Conservation (phyloP, 768 basidiomycete genomes). For the Xerocomus spinulosus region DNA sequence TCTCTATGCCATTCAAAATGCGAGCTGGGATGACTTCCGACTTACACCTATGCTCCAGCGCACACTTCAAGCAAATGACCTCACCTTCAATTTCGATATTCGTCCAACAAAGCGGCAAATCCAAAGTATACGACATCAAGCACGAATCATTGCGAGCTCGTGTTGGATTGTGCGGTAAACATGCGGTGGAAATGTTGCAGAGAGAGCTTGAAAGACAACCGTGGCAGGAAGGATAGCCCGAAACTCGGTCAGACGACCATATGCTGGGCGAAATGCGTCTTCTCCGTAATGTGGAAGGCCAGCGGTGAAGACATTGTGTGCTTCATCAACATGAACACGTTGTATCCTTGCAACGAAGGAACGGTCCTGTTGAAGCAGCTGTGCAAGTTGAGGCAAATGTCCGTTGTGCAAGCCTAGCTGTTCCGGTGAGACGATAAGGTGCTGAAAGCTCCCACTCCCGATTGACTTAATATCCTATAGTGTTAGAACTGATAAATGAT, state of each 20-base stretch:
- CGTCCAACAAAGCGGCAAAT: too few species aligned
- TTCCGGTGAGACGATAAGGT: not conserved
- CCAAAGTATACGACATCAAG: too few species aligned
- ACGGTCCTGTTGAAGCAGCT: not conserved
- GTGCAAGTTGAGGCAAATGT: not conserved
- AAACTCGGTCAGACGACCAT: not conserved
- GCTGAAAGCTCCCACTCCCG: too few species aligned
- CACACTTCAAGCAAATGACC: too few species aligned
- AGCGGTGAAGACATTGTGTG: conserved; percentile 4
- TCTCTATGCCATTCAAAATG: too few species aligned
- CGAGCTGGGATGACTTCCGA: too few species aligned
- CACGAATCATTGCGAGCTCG: too few species aligned
- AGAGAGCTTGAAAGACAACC: conserved; percentile 1
- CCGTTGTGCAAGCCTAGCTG: not conserved
- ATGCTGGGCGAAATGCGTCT: conserved; percentile 1
- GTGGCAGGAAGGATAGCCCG: not conserved
- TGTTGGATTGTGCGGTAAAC: too few species aligned
- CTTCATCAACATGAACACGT: conserved; percentile 2
- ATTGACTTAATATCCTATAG: too few species aligned
- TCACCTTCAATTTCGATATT: too few species aligned
- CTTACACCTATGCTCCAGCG: too few species aligned
- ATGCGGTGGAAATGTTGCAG: conserved; percentile 1
- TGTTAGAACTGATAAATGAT: too few species aligned
- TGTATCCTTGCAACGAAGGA: not conserved
- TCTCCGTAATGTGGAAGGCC: conserved; percentile 1